Conservation (phyloP, 257 asterid genomes). For the Lycium ferocissimum region DNA sequence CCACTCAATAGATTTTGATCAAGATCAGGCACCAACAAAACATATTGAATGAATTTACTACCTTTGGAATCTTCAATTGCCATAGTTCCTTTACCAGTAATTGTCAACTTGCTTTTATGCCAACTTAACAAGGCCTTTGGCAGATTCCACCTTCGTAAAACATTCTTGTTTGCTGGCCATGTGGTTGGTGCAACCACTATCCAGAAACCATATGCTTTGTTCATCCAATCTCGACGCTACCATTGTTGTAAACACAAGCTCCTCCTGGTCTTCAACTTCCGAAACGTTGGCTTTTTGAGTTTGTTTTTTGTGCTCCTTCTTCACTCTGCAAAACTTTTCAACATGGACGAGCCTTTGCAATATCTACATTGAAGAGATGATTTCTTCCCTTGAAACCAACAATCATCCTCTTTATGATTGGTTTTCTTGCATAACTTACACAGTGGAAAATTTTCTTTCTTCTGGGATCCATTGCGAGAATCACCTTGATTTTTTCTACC, state of each 20-base stretch:
- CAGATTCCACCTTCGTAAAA: background rate
- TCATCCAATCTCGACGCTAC: background rate
- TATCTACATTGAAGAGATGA: background rate
- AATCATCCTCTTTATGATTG: background rate
- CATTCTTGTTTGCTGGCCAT: background rate
- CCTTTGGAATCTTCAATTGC: background rate
- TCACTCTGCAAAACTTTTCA: no score
- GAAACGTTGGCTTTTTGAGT: no score
- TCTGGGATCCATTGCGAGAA: no score
- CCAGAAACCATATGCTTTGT: background rate
- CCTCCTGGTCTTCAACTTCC: no score
- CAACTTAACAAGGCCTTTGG: background rate
- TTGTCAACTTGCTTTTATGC: background rate
- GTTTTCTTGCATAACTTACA: background rate
- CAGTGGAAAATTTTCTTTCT: background rate
- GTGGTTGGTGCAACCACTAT: background rate
- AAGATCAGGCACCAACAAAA: constrained; percentile 5
- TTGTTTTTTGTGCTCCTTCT: no score
- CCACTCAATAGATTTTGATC: background rate
- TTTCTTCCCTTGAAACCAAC: background rate
- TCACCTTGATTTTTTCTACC: no score
- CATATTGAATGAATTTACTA: constrained; percentile 15
- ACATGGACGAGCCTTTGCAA: background rate
- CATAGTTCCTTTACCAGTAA: background rate
- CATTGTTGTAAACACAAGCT: no score